Evolutionary conservation across 768 basidiomycete genomes (phyloP).

Genomic region (Leccinum imitatum): DNA sequence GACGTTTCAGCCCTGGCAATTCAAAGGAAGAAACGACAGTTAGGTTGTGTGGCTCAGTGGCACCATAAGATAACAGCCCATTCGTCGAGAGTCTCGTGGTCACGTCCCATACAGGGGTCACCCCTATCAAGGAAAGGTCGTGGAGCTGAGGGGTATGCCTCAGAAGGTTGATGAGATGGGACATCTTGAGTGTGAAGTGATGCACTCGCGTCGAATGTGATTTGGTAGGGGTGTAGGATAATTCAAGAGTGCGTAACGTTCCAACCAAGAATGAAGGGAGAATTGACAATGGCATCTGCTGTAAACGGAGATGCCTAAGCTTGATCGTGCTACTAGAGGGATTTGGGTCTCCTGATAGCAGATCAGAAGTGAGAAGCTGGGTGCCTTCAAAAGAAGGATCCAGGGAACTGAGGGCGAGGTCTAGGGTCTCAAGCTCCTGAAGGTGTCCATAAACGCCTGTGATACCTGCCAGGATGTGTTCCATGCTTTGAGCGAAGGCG

Average conservation of each 20-base stretch:
- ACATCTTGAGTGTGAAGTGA: slow-evolving; percentile 40
- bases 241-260: slow-evolving; percentile 42
- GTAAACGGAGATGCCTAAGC: slow-evolving; percentile 39
- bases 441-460: slow-evolving; percentile 15
- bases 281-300: slow-evolving; percentile 41
- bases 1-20: slow-evolving; percentile 40
- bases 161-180: slow-evolving; percentile 39
- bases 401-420: slow-evolving; percentile 27
- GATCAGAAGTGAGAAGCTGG: slow-evolving; percentile 23
- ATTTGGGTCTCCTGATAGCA: slow-evolving; percentile 12
- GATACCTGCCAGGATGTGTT: slow-evolving; percentile 25
- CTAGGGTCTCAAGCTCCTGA: slow-evolving; percentile 28
- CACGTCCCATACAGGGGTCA: slow-evolving; percentile 42
- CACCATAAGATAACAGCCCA: slow-evolving; percentile 8
- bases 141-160: slow-evolving; percentile 39
- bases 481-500: slow-evolving; percentile 29
- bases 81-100: slow-evolving; percentile 12
- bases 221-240: slow-evolving; percentile 39
- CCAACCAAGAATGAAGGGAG: slow-evolving; percentile 38
- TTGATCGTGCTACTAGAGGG: slow-evolving; percentile 2
- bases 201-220: slow-evolving; percentile 18
- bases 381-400: slow-evolving; percentile 31
- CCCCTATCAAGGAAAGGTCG: slow-evolving; percentile 43
- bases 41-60: slow-evolving; percentile 7
- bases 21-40: slow-evolving; percentile 25